These are phyloP conservation scores for Drechslerella coelobrocha DNA, from an alignment of 2,329 filamentous ascomycete genomes.

Conservation along the genomic window DNA sequence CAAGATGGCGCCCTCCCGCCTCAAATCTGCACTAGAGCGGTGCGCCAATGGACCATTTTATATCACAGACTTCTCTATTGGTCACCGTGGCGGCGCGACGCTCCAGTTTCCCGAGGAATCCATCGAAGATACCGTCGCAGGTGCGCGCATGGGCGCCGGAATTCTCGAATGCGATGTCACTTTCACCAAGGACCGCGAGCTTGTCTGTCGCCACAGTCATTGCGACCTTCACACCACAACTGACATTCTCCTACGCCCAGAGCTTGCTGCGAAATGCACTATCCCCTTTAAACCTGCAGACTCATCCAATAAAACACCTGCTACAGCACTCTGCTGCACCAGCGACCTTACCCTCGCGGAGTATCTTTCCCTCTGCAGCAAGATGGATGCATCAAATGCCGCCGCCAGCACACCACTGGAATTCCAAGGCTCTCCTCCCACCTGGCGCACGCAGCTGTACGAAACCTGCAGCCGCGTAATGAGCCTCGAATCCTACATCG, in stretches of 20 bases:
- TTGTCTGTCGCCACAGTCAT: slow-evolving; percentile 73
- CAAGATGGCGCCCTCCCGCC: slow-evolving; percentile 67
- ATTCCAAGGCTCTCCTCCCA: slow-evolving; percentile 67
- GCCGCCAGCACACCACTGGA: slow-evolving; percentile 66
- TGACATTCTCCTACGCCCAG: slow-evolving; percentile 69
- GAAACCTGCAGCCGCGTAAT: slow-evolving; percentile 69
- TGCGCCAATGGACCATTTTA: slow-evolving; percentile 64
- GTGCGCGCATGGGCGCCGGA: slow-evolving; percentile 71
- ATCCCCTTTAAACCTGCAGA: slow-evolving; percentile 66
- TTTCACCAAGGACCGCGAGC: slow-evolving; percentile 69
- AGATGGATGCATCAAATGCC: slow-evolving; percentile 71
- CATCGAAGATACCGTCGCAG: slow-evolving; percentile 66
- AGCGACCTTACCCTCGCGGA: slow-evolving; percentile 73
- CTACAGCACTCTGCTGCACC: slow-evolving; percentile 73
- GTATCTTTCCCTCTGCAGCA: slow-evolving; percentile 72
- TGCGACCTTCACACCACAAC: slow-evolving; percentile 74
- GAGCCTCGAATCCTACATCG: slow-evolving; percentile 69
- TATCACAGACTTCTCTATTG: slow-evolving; percentile 67
- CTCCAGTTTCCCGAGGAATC: slow-evolving; percentile 72
- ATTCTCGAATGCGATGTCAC: slow-evolving; percentile 72
- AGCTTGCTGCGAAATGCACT: slow-evolving; percentile 70
- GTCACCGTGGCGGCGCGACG: slow-evolving; percentile 69
- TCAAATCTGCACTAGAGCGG: slow-evolving; percentile 67
- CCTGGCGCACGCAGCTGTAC: slow-evolving; percentile 72
- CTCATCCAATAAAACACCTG: slow-evolving; percentile 60